These are phyloP conservation scores for Candida ascalaphidarum DNA, from an alignment of 805 yeast genomes.

Conservation along the genomic window DNA sequence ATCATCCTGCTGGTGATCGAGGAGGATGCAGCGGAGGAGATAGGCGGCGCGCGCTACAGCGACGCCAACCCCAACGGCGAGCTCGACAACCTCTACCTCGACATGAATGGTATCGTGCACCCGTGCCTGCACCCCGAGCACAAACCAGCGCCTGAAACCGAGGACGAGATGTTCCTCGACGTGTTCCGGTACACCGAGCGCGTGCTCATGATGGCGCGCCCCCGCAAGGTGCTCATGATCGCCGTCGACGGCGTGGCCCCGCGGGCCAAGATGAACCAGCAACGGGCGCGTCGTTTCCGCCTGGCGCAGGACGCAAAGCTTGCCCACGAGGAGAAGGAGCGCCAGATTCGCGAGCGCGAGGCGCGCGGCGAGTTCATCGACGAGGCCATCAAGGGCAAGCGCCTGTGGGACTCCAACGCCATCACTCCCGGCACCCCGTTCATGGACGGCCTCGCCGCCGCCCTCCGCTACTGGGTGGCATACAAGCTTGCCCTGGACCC, in stretches of 20 bases:
- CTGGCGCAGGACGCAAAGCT: slow-evolving; percentile 84
- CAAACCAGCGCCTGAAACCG: slow-evolving; percentile 91
- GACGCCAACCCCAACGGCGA: slow-evolving; percentile 93
- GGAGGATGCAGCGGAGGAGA: slow-evolving; percentile 51
- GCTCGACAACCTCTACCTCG: slow-evolving; percentile 84
- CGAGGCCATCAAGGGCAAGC: slow-evolving; percentile 61
- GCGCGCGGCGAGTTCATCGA: slow-evolving; percentile 69
- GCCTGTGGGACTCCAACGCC: slow-evolving; percentile 91
- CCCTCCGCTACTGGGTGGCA: slow-evolving; percentile 86
- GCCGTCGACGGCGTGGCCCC: slow-evolving; percentile 99
- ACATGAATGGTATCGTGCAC: slow-evolving; percentile 99
- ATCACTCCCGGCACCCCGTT: slow-evolving; percentile 99
- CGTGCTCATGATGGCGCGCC: slow-evolving; percentile 89
- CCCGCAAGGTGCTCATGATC: slow-evolving; percentile 84
- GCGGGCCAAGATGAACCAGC: slow-evolving; percentile 96
- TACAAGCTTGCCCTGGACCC: slow-evolving; percentile 84
- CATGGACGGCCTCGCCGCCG: slow-evolving; percentile 81
- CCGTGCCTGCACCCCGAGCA: slow-evolving; percentile 99
- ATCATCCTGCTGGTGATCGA: slow-evolving; percentile 86
- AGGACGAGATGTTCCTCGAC: slow-evolving; percentile 93
- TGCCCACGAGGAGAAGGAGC: slow-evolving; percentile 63
- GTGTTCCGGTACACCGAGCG: slow-evolving; percentile 89
- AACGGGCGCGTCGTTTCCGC: slow-evolving; percentile 86
- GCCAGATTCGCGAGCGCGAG: slow-evolving; percentile 50
- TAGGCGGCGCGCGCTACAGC: slow-evolving; percentile 55